Percentiles rank a stretch among this genome's conserved stretches.
Evolutionary conservation across 208 protist species (phyloP).

Genomic region (Porcisia hertigi): DNA sequence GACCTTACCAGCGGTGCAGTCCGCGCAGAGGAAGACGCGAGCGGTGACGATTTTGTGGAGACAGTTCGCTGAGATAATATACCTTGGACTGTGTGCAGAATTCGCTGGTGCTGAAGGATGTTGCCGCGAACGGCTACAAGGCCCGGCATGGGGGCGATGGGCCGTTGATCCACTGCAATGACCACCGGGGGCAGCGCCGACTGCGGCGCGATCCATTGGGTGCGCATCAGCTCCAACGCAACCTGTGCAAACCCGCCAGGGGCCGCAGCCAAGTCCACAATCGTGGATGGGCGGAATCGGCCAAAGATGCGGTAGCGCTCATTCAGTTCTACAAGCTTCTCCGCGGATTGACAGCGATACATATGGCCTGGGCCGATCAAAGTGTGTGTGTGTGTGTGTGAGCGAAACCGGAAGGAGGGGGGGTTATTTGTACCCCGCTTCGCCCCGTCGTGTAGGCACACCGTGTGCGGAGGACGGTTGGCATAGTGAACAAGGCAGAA

Average conservation of each 20-base stretch:
- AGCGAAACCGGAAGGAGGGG: too few species aligned
- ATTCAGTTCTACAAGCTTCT: conserved; percentile 70
- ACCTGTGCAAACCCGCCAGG: conserved; percentile 77
- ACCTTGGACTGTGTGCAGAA: conserved; percentile 22
- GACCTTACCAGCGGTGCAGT: conserved; percentile 1
- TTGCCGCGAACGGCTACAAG: conserved; percentile 41
- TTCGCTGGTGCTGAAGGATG: conserved; percentile 45
- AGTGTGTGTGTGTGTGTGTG: too few species aligned
- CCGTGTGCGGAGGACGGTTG: too few species aligned
- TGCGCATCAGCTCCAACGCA: conserved; percentile 54
- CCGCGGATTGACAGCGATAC: conserved; percentile 66
- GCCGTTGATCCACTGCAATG: conserved; percentile 63
- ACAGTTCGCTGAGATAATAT: not conserved
- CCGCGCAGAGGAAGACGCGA: not conserved
- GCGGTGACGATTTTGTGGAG: not conserved
- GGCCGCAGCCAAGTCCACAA: conserved; percentile 74
- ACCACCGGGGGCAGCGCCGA: conserved; percentile 30
- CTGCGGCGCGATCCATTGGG: not conserved
- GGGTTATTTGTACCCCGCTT: too few species aligned
- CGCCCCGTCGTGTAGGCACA: too few species aligned
- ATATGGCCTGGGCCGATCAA: not conserved
- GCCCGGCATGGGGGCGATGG: conserved; percentile 46
- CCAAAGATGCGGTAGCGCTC: conserved; percentile 44
- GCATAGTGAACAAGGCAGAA: too few species aligned
- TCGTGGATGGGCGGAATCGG: conserved; percentile 30